Evolutionary conservation across 148 eudicot genomes (phyloP).

Genomic region (Cornus suecica): DNA sequence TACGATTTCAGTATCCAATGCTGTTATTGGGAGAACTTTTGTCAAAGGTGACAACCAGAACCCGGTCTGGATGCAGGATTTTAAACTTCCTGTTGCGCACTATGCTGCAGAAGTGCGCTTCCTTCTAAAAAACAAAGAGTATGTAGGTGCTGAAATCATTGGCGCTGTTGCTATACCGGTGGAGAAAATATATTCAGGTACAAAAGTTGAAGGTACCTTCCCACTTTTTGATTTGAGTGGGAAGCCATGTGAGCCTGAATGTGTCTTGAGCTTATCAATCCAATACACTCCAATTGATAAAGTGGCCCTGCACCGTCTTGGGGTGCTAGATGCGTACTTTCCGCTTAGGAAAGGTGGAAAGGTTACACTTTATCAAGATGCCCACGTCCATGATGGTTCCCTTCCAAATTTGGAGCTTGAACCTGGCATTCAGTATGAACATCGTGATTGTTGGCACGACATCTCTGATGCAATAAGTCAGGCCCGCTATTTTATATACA

Average conservation of each 20-base stretch:
- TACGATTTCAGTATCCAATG: slow-evolving; percentile 47
- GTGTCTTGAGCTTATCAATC: slow-evolving; percentile 50
- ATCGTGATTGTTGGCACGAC: slow-evolving; percentile 85
- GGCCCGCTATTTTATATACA: slow-evolving; percentile 71
- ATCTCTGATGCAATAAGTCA: slow-evolving; percentile 61
- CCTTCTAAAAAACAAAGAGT: slow-evolving; percentile 63
- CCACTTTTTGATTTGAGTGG: slow-evolving; percentile 48
- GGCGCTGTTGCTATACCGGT: slow-evolving; percentile 63
- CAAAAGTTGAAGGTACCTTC: slow-evolving; percentile 47
- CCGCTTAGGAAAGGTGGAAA: slow-evolving; percentile 73
- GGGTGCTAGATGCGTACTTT: slow-evolving; percentile 79
- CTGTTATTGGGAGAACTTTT: slow-evolving; percentile 65
- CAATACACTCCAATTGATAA: slow-evolving; percentile 61
- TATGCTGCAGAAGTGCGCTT: slow-evolving; percentile 60
- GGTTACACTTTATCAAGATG: slow-evolving; percentile 89
- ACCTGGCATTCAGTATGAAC: slow-evolving; percentile 37
- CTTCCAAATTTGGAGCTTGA: slow-evolving; percentile 68
- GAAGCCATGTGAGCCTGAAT: slow-evolving; percentile 49
- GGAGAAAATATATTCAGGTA: slow-evolving; percentile 40
- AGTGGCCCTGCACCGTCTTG: slow-evolving; percentile 42
- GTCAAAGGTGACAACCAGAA: slow-evolving; percentile 57
- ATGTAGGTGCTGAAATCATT: slow-evolving; percentile 61
- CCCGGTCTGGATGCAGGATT: slow-evolving; percentile 72
- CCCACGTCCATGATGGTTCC: slow-evolving; percentile 61
- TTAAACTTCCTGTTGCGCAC: slow-evolving; percentile 76